Conservation (phyloP, 306 rosid genomes). For the Calophaca sinica region DNA sequence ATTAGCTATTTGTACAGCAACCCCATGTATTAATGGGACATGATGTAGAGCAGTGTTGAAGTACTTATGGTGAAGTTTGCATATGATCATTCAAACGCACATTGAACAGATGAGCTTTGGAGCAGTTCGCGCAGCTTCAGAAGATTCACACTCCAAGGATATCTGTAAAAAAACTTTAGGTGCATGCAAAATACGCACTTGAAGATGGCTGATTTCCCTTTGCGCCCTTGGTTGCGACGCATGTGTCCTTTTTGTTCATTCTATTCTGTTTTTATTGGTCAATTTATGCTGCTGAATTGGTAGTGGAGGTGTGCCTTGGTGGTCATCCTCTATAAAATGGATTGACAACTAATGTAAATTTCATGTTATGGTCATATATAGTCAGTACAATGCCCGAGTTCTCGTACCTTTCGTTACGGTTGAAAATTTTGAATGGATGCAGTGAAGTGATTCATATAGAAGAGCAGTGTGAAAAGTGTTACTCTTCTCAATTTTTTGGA, state of each 20-base stretch:
- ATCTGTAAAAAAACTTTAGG: too few relatives aligned
- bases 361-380: background rate
- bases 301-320: background rate
- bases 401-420: background rate
- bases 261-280: background rate
- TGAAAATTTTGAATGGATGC: background rate
- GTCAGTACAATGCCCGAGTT: background rate
- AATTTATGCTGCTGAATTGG: background rate
- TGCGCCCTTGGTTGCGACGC: too few relatives aligned
- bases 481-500: background rate
- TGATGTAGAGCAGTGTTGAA: constrained; percentile 2
- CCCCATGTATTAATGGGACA: constrained; percentile 3
- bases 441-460: background rate
- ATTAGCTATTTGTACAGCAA: constrained; percentile 5
- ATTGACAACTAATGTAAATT: background rate
- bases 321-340: constrained; percentile 1
- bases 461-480: background rate
- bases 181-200: too few relatives aligned
- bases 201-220: too few relatives aligned
- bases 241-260: too few relatives aligned
- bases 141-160: too few relatives aligned
- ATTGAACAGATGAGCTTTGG: too few relatives aligned
- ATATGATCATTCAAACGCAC: too few relatives aligned
- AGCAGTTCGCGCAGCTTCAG: too few relatives aligned
- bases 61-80: background rate